Percentiles rank a stretch among this genome's conserved stretches.
Evolutionary conservation across 192 early-diverging fungal genomes (phyloP).

Genomic region (Bifiguratus adelaidae): DNA sequence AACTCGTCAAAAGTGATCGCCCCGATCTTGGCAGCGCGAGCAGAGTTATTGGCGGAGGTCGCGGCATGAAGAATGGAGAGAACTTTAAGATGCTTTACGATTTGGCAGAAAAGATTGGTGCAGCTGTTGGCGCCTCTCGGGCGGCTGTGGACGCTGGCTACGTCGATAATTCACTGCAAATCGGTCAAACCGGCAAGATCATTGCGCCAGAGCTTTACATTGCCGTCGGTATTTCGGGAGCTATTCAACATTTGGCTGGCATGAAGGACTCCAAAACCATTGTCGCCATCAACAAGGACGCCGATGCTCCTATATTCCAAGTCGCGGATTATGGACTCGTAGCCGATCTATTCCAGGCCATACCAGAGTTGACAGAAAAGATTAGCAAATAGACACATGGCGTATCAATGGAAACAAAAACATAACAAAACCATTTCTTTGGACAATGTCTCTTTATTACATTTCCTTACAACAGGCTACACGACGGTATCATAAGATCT

Average conservation of each 20-base stretch:
- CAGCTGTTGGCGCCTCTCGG: constrained; percentile 92
- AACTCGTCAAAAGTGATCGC: constrained; percentile 87
- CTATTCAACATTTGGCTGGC: constrained; percentile 95
- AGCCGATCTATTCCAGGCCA: constrained; percentile 84
- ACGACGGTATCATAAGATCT: too few species aligned
- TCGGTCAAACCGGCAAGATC: constrained; percentile 98
- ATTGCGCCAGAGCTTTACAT: constrained; percentile 61
- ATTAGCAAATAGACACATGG: constrained; percentile 30
- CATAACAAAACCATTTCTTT: too few species aligned
- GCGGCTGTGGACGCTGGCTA: constrained; percentile 97
- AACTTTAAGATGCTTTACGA: constrained; percentile 89
- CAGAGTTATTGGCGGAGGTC: constrained; percentile 89
- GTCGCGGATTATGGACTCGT: constrained; percentile 95
- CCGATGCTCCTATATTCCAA: constrained; percentile 97
- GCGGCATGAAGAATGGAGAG: constrained; percentile 92
- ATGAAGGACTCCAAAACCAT: constrained; percentile 99
- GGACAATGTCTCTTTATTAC: too few species aligned
- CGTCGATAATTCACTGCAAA: constrained; percentile 92
- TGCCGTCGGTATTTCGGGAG: constrained; percentile 67
- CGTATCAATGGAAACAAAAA: background rate
- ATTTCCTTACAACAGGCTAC: too few species aligned
- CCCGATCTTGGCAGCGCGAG: constrained; percentile 83
- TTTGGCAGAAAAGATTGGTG: constrained; percentile 89
- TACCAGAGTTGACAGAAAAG: constrained; percentile 92
- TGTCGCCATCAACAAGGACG: constrained; percentile 97